Evolutionary conservation across 139 green algal genomes (phyloP).

Genomic region (Coelastrella sp.): DNA sequence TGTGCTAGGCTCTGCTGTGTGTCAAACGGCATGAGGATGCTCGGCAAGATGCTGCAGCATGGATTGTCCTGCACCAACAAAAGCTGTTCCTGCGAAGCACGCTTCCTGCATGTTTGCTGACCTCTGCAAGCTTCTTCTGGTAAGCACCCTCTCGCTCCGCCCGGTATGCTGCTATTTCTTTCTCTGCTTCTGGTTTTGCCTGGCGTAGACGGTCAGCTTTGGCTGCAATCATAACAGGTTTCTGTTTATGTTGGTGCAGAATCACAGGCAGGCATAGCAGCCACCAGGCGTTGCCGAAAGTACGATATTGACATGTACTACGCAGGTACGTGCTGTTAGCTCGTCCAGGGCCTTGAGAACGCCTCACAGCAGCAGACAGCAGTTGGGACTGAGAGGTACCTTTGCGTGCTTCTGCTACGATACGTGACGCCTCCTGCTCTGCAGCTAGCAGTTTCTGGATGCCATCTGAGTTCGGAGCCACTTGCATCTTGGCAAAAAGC

Average conservation of each 20-base stretch:
- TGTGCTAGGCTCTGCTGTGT: too few relatives aligned
- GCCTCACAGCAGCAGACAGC: neutral
- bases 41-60: too few relatives aligned
- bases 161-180: constrained; percentile 83
- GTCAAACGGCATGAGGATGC: too few relatives aligned
- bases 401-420: constrained; percentile 87
- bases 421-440: constrained; percentile 91
- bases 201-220: constrained; percentile 86
- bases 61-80: too few relatives aligned
- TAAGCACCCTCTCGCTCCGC: constrained; percentile 83
- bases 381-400: constrained; percentile 43
- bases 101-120: constrained; percentile 11
- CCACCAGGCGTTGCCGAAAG: too few relatives aligned
- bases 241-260: too few relatives aligned
- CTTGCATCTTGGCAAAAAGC: constrained; percentile 69
- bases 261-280: too few relatives aligned
- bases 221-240: constrained; percentile 59
- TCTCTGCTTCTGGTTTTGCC: constrained; percentile 89
- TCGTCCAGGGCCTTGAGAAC: too few relatives aligned
- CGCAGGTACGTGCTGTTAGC: too few relatives aligned
- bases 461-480: constrained; percentile 80
- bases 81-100: neutral
- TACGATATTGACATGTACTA: too few relatives aligned
- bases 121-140: constrained; percentile 77
- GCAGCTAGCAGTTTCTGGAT: constrained; percentile 94